Evolutionary conservation across 495 filamentous ascomycete genomes (phyloP), one percentile per base, ranked within the genome.

Genomic region (Aspergillus hancockii): DNA sequence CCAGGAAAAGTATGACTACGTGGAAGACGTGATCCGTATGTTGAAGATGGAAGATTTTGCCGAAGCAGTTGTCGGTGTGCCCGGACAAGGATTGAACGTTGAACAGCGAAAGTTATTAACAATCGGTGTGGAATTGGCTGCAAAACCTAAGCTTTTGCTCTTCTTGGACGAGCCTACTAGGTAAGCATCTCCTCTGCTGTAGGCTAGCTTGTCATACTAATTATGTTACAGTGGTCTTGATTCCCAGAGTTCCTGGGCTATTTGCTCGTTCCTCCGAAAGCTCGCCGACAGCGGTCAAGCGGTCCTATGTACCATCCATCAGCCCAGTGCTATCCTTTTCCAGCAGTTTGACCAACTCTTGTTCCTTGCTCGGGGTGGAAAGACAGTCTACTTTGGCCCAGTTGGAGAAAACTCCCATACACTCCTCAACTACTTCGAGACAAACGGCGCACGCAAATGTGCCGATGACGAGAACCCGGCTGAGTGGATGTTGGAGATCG

Each of bases 271-370:
- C 49, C 79, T 97, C 19, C 83, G 90, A 63, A 92, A 91, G 67
- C 79, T 97, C 36, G 90, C 92, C 43, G 86, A 90, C 71, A 87
- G 83, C 60, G 92, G 92, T 16, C 91, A 95, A 70, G 91, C 92
- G n/a, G 87, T 97, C 65, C 85, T 97, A 8, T 94, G 90, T 70
- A 97, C 92, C 8, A 97, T 98, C 60, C 94, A 98, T 72, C 94
- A 98, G 70, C 92, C 92, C 2, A 92, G 88, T 0, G 92, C 91
- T 40, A 89, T 95, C 70, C 81, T 98, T 34, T 96, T 98, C 77
- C 88, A 96, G 67, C 83, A 90, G 56, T 98, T 97, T 66, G 93
- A 97, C 71, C 86, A 89, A 23, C 78, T 98, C 8, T 75, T 94
- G 8, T 92, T 96, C 76, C 76, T 96, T 23, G 85, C 86, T 2